phyloP scores from a whole-genome alignment of 2,329 filamentous ascomycete genomes.

The Beauveria scarabaeidicola region DNA sequence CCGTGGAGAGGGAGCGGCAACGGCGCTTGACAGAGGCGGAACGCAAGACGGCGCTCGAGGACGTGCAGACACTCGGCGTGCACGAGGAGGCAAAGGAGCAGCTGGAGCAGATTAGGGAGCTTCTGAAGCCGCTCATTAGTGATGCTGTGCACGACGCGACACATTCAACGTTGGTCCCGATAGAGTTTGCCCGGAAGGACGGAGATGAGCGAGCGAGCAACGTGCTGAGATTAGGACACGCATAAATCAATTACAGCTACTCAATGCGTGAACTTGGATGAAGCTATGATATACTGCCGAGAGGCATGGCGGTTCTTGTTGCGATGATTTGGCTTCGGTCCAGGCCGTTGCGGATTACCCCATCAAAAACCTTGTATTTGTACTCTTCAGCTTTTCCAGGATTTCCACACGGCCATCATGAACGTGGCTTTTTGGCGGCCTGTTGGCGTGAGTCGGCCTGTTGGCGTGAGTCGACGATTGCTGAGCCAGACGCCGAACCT shows the following conservation, averaged over 20 bases:
- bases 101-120: constrained; percentile 17
- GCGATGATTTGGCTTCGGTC: background rate
- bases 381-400: constrained; percentile 21
- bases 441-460: background rate
- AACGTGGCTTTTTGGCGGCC: background rate
- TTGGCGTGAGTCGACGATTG: background rate
- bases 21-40: constrained; percentile 22
- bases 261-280: background rate
- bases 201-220: background rate
- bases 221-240: constrained; percentile 7
- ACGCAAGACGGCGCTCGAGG: constrained; percentile 17
- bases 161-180: constrained; percentile 14
- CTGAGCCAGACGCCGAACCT: background rate
- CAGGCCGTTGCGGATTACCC: background rate
- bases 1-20: constrained; percentile 20
- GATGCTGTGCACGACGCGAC: background rate
- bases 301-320: background rate
- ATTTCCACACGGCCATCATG: constrained; percentile 17
- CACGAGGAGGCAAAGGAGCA: constrained; percentile 16
- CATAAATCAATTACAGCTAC: background rate
- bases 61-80: constrained; percentile 19
- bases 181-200: constrained; percentile 16
- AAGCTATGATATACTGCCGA: background rate
- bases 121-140: constrained; percentile 19
- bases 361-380: constrained; percentile 21